A percentile compares a stretch with the other conserved stretches of the same genome.
phyloP scores from a whole-genome alignment of 257 asterid genomes.

The Mentha longifolia region DNA sequence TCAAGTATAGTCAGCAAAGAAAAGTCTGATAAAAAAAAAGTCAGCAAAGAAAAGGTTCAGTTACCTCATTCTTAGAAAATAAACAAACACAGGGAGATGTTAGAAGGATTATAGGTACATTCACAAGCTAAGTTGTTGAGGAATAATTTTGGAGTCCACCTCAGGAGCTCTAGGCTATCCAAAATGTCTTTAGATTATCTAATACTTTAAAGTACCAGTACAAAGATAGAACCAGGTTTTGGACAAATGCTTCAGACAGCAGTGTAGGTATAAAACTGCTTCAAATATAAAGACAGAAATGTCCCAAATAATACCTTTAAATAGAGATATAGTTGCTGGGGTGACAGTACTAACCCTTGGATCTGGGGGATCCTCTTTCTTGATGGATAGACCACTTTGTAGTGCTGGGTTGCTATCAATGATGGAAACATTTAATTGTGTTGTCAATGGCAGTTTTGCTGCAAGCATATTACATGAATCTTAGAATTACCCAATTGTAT shows the following conservation, averaged over 20 bases:
- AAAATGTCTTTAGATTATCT: too few relatives aligned
- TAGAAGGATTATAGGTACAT: too few relatives aligned
- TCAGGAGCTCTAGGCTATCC: too few relatives aligned
- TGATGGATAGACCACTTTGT: conserved; percentile 50
- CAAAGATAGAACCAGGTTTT: too few relatives aligned
- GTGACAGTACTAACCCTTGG: conserved; percentile 99
- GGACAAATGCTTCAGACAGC: conserved; percentile 4
- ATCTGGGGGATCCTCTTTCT: conserved; percentile 86
- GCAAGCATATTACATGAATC: conserved; percentile 45
- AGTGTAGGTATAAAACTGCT: conserved; percentile 13
- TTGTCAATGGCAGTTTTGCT: conserved; percentile 83
- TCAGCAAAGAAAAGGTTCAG: too few relatives aligned
- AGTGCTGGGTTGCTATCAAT: conserved; percentile 95
- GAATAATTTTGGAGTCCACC: too few relatives aligned
- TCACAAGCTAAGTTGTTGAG: too few relatives aligned
- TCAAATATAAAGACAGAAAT: conserved; percentile 14
- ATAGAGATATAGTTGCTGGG: conserved; percentile 78
- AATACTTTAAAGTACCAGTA: too few relatives aligned
- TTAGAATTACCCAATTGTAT: conserved; percentile 13
- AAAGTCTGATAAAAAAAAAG: too few relatives aligned
- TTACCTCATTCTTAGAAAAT: too few relatives aligned
- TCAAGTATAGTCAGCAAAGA: too few relatives aligned
- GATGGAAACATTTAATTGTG: conserved; percentile 72
- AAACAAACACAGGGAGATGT: neutral
- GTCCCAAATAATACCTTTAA: conserved; percentile 59